Conservation (phyloP, 805 yeast genomes). For the Cyberlindnera mrakii region DNA sequence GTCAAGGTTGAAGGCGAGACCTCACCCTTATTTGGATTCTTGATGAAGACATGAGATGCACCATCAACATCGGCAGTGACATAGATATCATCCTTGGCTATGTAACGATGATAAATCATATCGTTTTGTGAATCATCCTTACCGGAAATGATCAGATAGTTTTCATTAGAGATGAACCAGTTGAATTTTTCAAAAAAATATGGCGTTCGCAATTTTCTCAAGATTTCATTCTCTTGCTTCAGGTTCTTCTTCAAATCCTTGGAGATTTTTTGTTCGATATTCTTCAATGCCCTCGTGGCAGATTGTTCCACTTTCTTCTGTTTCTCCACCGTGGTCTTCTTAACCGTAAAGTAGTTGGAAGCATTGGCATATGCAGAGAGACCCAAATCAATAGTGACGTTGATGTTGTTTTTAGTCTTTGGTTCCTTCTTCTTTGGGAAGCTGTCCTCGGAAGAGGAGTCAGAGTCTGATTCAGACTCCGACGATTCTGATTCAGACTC, state of each 20-base stretch:
- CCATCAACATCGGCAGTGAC: conserved; percentile 73
- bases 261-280: conserved; percentile 72
- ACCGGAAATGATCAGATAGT: conserved; percentile 81
- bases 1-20: conserved; percentile 81
- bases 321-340: conserved; percentile 69
- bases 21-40: conserved; percentile 68
- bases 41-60: conserved; percentile 69
- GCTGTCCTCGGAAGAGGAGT: conserved; percentile 6
- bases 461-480: conserved; percentile 20
- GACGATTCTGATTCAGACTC: conserved; percentile 27
- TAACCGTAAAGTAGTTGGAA: conserved; percentile 68
- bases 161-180: conserved; percentile 93
- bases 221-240: conserved; percentile 47
- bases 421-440: conserved; percentile 5
- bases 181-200: conserved; percentile 91
- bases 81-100: conserved; percentile 64
- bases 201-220: conserved; percentile 59
- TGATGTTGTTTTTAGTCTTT: conserved; percentile 26
- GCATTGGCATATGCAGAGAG: conserved; percentile 88
- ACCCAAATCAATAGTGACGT: conserved; percentile 60
- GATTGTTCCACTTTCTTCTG: conserved; percentile 76
- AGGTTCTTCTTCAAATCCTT: conserved; percentile 63
- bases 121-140: conserved; percentile 77
- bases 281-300: conserved; percentile 70
- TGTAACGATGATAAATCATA: conserved; percentile 70